Evolutionary conservation across 768 basidiomycete species (phyloP).

Genomic region (Baorangia bicolor): DNA sequence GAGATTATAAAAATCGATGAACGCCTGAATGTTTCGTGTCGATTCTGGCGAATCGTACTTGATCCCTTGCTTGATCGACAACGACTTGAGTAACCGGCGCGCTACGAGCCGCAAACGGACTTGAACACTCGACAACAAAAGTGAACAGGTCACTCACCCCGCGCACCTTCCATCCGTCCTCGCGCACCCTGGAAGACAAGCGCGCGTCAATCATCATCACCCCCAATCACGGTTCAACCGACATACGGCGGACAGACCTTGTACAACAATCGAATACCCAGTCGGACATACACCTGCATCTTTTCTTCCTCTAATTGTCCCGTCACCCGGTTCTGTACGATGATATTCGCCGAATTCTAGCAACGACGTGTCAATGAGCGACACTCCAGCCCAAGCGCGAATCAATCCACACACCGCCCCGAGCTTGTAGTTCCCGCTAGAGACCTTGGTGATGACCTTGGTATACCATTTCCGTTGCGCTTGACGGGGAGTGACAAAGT

Average conservation of each 20-base stretch:
- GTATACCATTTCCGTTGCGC: conserved; percentile 98
- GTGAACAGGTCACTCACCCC: conserved; percentile 50
- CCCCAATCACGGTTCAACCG: not conserved
- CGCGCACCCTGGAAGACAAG: conserved; percentile 60
- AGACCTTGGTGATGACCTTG: conserved; percentile 82
- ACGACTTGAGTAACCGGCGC: conserved; percentile 72
- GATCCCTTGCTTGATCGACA: conserved; percentile 90
- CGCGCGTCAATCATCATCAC: not conserved
- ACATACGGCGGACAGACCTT: conserved; percentile 45
- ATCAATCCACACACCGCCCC: conserved; percentile 65
- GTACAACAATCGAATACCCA: conserved; percentile 92
- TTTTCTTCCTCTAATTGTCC: conserved; percentile 97
- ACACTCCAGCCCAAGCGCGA: not conserved
- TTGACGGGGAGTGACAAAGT: conserved; percentile 91
- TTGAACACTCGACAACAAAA: not conserved
- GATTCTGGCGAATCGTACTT: conserved; percentile 91
- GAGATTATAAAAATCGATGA: conserved; percentile 88
- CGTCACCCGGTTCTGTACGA: conserved; percentile 91
- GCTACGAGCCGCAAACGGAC: conserved; percentile 49
- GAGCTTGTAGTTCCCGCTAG: conserved; percentile 82
- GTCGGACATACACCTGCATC: conserved; percentile 91
- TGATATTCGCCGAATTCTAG: conserved; percentile 96
- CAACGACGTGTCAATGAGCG: not conserved
- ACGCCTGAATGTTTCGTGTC: conserved; percentile 76
- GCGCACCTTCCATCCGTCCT: conserved; percentile 82